Evolutionary conservation across 1,284 basidiomycete genomes (phyloP).

Genomic region (Athelia sp.): DNA sequence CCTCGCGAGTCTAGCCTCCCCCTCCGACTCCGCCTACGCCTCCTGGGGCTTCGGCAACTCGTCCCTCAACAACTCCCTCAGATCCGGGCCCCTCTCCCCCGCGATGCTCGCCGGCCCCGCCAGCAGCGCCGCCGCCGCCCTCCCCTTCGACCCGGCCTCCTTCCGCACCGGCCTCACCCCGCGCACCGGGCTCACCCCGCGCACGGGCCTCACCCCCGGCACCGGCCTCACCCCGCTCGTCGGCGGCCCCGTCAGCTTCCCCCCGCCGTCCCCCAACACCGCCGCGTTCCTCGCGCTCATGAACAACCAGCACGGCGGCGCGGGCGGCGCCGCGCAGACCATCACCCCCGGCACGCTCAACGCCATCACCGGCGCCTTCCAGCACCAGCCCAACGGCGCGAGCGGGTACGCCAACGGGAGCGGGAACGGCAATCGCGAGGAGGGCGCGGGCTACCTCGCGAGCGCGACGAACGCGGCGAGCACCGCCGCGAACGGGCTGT

Average conservation of each 20-base stretch:
- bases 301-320: slow-evolving; percentile 50
- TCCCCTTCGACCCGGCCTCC: slow-evolving; percentile 76
- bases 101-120: slow-evolving; percentile 89
- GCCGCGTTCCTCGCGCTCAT: slow-evolving; percentile 92
- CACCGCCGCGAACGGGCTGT: slow-evolving; percentile 84
- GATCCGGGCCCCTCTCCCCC: slow-evolving; percentile 88
- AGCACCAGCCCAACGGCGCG: slow-evolving; percentile 27
- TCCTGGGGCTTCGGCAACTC: slow-evolving; percentile 59
- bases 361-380: slow-evolving; percentile 71
- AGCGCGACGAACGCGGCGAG: slow-evolving; percentile 45
- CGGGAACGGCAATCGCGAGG: slow-evolving; percentile 7
- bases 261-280: slow-evolving; percentile 85
- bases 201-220: slow-evolving; percentile 63
- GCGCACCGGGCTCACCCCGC: slow-evolving; percentile 74
- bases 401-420: slow-evolving; percentile 5
- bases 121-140: too few species aligned
- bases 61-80: slow-evolving; percentile 69
- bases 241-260: slow-evolving; percentile 70
- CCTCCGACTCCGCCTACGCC: slow-evolving; percentile 70
- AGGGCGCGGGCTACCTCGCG: slow-evolving; percentile 34
- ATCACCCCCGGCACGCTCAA: slow-evolving; percentile 91
- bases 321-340: slow-evolving; percentile 54
- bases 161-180: slow-evolving; percentile 87
- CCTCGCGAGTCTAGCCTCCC: slow-evolving; percentile 80
- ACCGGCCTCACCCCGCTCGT: slow-evolving; percentile 84